Percentiles rank a stretch among this genome's conserved stretches.
phyloP scores from a whole-genome alignment of 768 basidiomycete species.

The Amanita rimosa region DNA sequence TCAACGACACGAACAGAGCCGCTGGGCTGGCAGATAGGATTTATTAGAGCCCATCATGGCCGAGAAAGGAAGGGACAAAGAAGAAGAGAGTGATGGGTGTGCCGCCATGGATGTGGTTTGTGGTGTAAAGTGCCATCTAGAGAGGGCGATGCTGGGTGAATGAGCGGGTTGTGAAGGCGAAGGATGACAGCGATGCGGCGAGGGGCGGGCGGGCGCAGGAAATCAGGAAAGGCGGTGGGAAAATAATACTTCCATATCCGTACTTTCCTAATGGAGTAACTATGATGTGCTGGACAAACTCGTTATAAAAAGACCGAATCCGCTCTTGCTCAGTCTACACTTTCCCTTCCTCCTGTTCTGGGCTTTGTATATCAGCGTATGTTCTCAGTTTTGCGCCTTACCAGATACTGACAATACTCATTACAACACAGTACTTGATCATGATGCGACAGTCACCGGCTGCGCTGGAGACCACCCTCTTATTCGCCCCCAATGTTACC shows the following conservation, averaged over 20 bases:
- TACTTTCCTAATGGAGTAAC: too few relatives aligned
- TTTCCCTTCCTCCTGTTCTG: not conserved
- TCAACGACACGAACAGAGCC: not conserved
- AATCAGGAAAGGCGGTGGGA: not conserved
- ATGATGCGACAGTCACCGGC: not conserved
- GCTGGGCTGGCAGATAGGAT: not conserved
- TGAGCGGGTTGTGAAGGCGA: not conserved
- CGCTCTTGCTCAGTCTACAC: not conserved
- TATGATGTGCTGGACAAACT: not conserved
- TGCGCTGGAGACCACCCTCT: constrained; percentile 1
- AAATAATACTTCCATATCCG: not conserved
- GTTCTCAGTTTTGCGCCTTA: not conserved
- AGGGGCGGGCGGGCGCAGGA: too few relatives aligned
- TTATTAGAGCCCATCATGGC: not conserved
- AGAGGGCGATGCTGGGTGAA: not conserved
- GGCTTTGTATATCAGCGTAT: constrained; percentile 2
- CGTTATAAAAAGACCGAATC: not conserved
- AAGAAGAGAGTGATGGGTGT: not conserved
- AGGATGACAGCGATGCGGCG: too few relatives aligned
- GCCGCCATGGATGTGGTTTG: not conserved
- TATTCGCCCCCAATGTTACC: constrained; percentile 7
- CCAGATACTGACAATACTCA: not conserved
- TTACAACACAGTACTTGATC: not conserved
- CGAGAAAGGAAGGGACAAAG: constrained; percentile 1
- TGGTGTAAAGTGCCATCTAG: not conserved